phyloP scores from a whole-genome alignment of 495 filamentous ascomycete genomes.

The Penicillium paradoxum region DNA sequence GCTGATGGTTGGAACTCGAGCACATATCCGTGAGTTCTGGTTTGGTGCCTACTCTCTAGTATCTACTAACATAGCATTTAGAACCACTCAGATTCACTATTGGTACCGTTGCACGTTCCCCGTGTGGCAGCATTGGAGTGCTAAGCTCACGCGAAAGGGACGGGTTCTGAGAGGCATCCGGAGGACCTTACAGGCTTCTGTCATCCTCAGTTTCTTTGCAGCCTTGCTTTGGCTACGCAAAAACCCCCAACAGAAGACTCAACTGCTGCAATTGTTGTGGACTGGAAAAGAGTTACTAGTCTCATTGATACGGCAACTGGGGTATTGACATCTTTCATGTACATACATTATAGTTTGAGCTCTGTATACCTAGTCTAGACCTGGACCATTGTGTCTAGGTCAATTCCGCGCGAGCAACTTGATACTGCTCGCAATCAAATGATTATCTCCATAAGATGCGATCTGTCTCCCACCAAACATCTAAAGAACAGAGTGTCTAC shows the following conservation, averaged over 20 bases:
- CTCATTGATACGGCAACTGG: background rate
- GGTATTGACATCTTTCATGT: background rate
- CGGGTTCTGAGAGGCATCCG: constrained; percentile 21
- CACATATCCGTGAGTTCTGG: constrained; percentile 50
- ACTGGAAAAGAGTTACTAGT: constrained; percentile 14
- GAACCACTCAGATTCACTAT: constrained; percentile 49
- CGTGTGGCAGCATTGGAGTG: constrained; percentile 50
- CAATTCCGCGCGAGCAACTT: background rate
- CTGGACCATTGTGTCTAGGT: background rate
- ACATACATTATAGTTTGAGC: background rate
- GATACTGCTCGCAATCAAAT: background rate
- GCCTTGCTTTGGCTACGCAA: constrained; percentile 17
- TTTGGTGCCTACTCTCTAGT: background rate
- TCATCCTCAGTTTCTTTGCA: constrained; percentile 17
- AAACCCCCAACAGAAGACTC: constrained; percentile 11
- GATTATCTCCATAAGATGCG: background rate
- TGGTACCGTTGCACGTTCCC: constrained; percentile 50
- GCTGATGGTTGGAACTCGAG: constrained; percentile 56
- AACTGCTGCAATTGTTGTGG: constrained; percentile 13
- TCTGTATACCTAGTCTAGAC: background rate
- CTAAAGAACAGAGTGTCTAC: background rate
- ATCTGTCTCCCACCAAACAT: too few species aligned
- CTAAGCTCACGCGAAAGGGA: constrained; percentile 48
- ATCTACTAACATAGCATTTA: constrained; percentile 15
- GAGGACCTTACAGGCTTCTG: constrained; percentile 12